Evolutionary conservation across 768 basidiomycete genomes (phyloP).

Genomic region (Amyloporia xantha): DNA sequence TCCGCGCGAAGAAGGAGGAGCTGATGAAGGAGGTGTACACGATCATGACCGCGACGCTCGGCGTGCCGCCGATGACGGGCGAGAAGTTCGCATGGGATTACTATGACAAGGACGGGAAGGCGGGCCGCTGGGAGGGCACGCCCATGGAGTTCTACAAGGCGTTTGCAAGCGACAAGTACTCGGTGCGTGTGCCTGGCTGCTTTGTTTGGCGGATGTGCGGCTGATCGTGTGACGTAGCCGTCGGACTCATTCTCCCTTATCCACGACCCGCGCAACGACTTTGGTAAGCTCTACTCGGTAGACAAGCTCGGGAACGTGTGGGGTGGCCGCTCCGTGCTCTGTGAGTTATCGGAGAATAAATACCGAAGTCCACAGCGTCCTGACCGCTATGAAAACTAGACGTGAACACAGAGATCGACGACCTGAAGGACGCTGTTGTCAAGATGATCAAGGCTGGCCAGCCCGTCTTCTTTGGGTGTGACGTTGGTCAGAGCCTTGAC

Average conservation of each 20-base stretch:
- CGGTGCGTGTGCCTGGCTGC: conserved; percentile 9
- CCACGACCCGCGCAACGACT: conserved; percentile 87
- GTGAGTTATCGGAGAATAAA: too few species aligned
- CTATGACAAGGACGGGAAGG: conserved; percentile 73
- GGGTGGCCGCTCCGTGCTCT: conserved; percentile 79
- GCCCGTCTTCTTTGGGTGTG: conserved; percentile 95
- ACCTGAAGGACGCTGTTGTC: conserved; percentile 77
- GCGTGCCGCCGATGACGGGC: conserved; percentile 73
- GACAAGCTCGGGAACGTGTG: conserved; percentile 90
- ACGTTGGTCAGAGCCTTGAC: conserved; percentile 85
- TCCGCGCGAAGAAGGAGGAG: conserved; percentile 79
- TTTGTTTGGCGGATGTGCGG: background rate
- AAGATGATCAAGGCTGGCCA: conserved; percentile 82
- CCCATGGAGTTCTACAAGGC: conserved; percentile 71
- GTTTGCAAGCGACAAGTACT: conserved; percentile 25
- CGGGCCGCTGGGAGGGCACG: conserved; percentile 70
- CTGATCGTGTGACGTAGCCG: conserved; percentile 35
- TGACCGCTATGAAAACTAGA: conserved; percentile 30
- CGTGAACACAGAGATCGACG: conserved; percentile 81
- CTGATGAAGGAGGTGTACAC: conserved; percentile 81
- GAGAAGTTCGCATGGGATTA: conserved; percentile 84
- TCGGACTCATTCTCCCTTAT: conserved; percentile 85
- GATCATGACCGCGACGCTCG: conserved; percentile 79
- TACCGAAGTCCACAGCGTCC: background rate
- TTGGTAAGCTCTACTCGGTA: conserved; percentile 81